phyloP scores from a whole-genome alignment of 1,284 basidiomycete genomes.

The Laetiporus sulphureus region DNA sequence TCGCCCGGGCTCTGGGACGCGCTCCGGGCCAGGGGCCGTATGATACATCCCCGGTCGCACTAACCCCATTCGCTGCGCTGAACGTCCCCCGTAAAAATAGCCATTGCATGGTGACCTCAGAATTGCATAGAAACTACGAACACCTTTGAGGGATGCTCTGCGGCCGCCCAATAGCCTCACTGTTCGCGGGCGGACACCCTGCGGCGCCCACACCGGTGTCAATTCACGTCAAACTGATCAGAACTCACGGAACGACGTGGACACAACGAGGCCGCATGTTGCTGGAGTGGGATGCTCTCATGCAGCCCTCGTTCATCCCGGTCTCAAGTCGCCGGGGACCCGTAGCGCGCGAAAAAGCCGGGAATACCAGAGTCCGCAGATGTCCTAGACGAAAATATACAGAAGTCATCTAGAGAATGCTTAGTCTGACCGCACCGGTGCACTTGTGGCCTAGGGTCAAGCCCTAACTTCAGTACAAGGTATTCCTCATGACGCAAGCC shows the following conservation, averaged over 20 bases:
- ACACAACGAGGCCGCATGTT: too few relatives aligned
- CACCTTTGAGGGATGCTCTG: background rate
- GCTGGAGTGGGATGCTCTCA: constrained; percentile 69
- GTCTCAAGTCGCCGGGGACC: constrained; percentile 87
- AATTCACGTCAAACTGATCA: constrained; percentile 83
- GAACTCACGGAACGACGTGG: too few relatives aligned
- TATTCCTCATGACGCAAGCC: constrained; percentile 87
- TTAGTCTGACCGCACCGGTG: constrained; percentile 86
- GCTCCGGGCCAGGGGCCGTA: too few relatives aligned
- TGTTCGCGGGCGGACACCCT: constrained; percentile 26
- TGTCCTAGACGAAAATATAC: constrained; percentile 7
- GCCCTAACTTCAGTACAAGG: constrained; percentile 63
- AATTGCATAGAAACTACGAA: background rate
- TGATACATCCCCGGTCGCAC: too few relatives aligned
- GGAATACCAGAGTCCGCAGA: constrained; percentile 17
- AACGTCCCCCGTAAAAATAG: too few relatives aligned
- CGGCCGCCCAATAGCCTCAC: constrained; percentile 18
- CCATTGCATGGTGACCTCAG: too few relatives aligned
- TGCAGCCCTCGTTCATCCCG: constrained; percentile 75
- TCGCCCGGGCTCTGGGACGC: too few relatives aligned
- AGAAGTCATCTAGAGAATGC: constrained; percentile 78
- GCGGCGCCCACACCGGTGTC: constrained; percentile 88
- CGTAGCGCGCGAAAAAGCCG: constrained; percentile 59
- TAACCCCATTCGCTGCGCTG: too few relatives aligned
- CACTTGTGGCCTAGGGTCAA: constrained; percentile 74